Evolutionary conservation across 495 filamentous ascomycete genomes (phyloP), one percentile per base, ranked within the genome.

Genomic region (Aspergillus bridgeri): DNA sequence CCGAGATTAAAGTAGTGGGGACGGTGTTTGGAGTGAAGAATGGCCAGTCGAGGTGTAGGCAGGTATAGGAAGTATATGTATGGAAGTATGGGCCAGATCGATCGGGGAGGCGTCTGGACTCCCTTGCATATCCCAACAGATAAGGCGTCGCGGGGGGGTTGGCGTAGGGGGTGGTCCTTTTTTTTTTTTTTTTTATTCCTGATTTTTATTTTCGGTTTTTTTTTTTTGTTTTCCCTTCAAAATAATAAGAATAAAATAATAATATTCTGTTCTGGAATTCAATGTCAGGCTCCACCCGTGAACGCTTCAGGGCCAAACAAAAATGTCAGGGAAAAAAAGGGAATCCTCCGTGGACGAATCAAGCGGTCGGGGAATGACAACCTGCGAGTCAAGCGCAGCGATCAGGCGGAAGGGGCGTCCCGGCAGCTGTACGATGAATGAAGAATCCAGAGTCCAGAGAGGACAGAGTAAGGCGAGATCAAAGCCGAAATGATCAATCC

Each of bases 111-210:
- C 24, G 58, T 56, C 58, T 62, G 59, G 61, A 67, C 61, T 64
- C 61, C 64, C 65, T 67, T 67, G 65, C 65, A 62, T 61, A 23
- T 59, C 57, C 65, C 61, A 67, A 61, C 61, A 59, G 65, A 64
- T 67, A 61, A 66, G 65, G 65, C 61, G 64, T 59, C 55, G 65
- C 54, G 61, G 64, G 60, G n/a, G 64, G 54, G 54, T 52, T 53
- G 60, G 33, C 33, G 33, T 38, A 38, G 33, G 33, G 33, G 33
- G 33, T 9, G 25, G 50, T 54, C 51, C 54, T 27, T 49, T 58
- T 57, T 56, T 21, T 45, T 59, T 51, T 42, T 54, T 56, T 22
- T 51, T 55, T 54, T 54, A 53, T 42, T 57, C 53, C 25, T 43
- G 60, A 45, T 50, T 54, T 56, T 52, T 49, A n/a, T n/a, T n/a